Conservation (phyloP, 306 rosid species). For the Lagenaria siceraria region DNA sequence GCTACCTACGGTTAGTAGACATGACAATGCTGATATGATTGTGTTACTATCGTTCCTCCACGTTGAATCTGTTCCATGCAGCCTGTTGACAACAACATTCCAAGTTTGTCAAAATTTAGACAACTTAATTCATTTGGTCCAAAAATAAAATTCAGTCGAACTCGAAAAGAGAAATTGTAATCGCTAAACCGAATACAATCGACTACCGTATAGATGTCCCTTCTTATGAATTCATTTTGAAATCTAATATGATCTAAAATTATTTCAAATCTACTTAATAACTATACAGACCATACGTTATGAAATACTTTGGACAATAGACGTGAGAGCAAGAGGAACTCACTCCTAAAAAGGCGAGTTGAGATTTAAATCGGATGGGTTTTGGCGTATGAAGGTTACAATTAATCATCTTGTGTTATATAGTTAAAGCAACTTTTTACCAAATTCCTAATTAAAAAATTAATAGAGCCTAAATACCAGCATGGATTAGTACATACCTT, state of each 20-base stretch:
- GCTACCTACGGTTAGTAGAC: neutral
- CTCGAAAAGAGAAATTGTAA: too few species aligned
- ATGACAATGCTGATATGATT: neutral
- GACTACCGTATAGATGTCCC: too few species aligned
- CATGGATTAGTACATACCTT: slow-evolving; percentile 38
- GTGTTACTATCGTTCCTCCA: slow-evolving; percentile 51
- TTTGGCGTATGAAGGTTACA: neutral
- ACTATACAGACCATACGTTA: neutral
- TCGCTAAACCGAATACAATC: neutral
- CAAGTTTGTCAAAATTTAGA: neutral
- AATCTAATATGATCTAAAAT: neutral
- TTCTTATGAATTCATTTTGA: too few species aligned
- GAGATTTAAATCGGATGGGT: neutral
- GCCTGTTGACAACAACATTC: neutral
- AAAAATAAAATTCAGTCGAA: too few species aligned
- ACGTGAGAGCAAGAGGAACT: neutral
- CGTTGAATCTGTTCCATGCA: slow-evolving; percentile 87
- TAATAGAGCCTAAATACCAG: neutral
- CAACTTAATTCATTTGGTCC: neutral
- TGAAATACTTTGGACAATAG: too few species aligned
- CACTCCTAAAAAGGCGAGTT: neutral
- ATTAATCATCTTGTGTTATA: neutral
- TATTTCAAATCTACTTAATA: neutral
- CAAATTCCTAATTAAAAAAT: neutral
- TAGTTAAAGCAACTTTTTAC: neutral